phyloP scores from a whole-genome alignment of 306 rosid genomes.

The Castanea crenata region DNA sequence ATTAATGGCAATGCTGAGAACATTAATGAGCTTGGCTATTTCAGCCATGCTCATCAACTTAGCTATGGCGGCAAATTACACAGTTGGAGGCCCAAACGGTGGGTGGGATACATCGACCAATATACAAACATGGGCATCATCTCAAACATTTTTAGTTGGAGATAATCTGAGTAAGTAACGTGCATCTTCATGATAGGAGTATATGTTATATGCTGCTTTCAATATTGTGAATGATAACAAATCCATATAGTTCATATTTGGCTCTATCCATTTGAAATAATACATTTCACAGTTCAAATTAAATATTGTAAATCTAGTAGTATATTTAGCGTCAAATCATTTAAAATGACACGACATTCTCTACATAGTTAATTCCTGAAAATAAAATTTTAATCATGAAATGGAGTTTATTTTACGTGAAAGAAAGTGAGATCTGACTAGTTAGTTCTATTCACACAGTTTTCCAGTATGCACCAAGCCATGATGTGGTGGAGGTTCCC shows the following conservation, averaged over 20 bases:
- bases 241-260: neutral
- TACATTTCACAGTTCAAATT: no score
- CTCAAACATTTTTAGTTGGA: conserved; percentile 54
- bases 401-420: neutral
- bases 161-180: conserved; percentile 63
- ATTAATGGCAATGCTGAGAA: conserved; percentile 39
- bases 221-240: neutral
- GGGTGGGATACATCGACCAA: conserved; percentile 61
- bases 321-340: no score
- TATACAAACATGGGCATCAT: conserved; percentile 62
- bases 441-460: conserved; percentile 33
- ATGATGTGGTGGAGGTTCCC: conserved; percentile 71
- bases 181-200: neutral
- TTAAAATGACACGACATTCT: no score
- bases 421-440: neutral
- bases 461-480: conserved; percentile 62
- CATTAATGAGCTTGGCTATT: conserved; percentile 34
- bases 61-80: conserved; percentile 50
- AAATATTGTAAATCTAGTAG: no score
- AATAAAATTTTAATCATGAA: no score
- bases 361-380: no score
- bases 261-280: no score
- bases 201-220: neutral
- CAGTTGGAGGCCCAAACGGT: conserved; percentile 67
- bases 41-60: conserved; percentile 40